These are phyloP conservation scores for Trichosporon inkin DNA, from an alignment of 1,284 basidiomycete species.

Conservation along the genomic window DNA sequence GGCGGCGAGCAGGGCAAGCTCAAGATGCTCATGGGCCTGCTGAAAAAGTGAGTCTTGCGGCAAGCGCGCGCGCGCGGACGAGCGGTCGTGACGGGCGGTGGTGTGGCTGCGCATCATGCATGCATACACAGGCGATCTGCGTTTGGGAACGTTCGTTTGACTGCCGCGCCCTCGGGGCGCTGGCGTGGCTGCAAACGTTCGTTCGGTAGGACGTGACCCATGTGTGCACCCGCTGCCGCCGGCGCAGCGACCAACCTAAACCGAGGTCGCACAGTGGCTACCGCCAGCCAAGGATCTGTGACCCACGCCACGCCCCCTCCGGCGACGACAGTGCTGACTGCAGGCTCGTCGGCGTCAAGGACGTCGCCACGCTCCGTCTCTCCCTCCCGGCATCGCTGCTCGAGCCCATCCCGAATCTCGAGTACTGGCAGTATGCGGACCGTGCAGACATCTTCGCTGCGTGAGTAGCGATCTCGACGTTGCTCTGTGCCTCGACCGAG, in stretches of 20 bases:
- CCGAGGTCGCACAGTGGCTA: not conserved
- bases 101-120: no score
- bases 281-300: not conserved
- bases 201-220: not conserved
- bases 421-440: slow-evolving; percentile 94
- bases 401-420: slow-evolving; percentile 87
- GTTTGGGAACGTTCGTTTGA: no score
- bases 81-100: no score
- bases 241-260: not conserved
- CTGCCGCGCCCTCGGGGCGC: no score
- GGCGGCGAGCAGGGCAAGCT: slow-evolving; percentile 80
- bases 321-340: not conserved
- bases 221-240: not conserved
- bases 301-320: not conserved
- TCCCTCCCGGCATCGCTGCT: slow-evolving; percentile 83
- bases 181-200: not conserved
- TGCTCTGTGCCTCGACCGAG: no score
- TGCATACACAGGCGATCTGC: not conserved
- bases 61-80: not conserved
- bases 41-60: slow-evolving; percentile 67
- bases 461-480: slow-evolving; percentile 57
- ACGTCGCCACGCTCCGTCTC: slow-evolving; percentile 44
- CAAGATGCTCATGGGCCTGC: slow-evolving; percentile 80
- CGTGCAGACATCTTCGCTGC: slow-evolving; percentile 86
- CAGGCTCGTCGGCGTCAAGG: slow-evolving; percentile 11